phyloP scores from a whole-genome alignment of 2,329 filamentous ascomycete species.

The Colletotrichum trifolii region DNA sequence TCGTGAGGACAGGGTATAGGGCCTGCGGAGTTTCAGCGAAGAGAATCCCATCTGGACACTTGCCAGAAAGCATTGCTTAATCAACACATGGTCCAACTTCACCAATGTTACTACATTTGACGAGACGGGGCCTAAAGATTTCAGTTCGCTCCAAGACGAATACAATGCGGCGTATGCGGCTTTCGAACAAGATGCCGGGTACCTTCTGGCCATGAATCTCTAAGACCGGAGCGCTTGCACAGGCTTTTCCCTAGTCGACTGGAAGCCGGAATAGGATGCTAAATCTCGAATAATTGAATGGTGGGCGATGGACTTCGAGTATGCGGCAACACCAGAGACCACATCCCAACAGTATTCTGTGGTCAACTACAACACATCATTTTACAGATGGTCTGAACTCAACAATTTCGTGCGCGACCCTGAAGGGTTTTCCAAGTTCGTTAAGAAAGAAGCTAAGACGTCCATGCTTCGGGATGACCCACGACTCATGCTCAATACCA shows the following conservation, averaged over 20 bases:
- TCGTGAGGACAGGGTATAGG: slow-evolving; percentile 4
- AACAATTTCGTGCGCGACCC: slow-evolving; percentile 72
- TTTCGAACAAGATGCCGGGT: slow-evolving; percentile 64
- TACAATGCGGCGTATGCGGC: slow-evolving; percentile 59
- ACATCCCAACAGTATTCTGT: slow-evolving; percentile 66
- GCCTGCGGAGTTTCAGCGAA: slow-evolving; percentile 39
- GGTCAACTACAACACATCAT: slow-evolving; percentile 69
- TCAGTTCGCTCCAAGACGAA: slow-evolving; percentile 56
- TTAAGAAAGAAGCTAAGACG: slow-evolving; percentile 65
- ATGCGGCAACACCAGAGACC: slow-evolving; percentile 64
- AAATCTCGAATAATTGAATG: slow-evolving; percentile 60
- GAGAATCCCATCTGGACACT: slow-evolving; percentile 74
- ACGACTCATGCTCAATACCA: slow-evolving; percentile 67
- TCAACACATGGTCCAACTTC: slow-evolving; percentile 69
- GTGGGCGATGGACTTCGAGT: slow-evolving; percentile 69
- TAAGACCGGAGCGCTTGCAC: slow-evolving; percentile 71
- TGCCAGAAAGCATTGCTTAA: slow-evolving; percentile 67
- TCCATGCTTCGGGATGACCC: slow-evolving; percentile 67
- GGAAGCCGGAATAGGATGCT: slow-evolving; percentile 66
- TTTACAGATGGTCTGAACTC: slow-evolving; percentile 69
- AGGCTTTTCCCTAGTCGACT: slow-evolving; percentile 69
- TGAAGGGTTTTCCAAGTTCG: slow-evolving; percentile 69
- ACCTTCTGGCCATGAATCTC: slow-evolving; percentile 66
- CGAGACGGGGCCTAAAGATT: slow-evolving; percentile 66
- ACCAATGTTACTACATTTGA: slow-evolving; percentile 69